Base-by-base conservation (phyloP, 495 filamentous ascomycete species). In the Amorphotheca resinae region DNA sequence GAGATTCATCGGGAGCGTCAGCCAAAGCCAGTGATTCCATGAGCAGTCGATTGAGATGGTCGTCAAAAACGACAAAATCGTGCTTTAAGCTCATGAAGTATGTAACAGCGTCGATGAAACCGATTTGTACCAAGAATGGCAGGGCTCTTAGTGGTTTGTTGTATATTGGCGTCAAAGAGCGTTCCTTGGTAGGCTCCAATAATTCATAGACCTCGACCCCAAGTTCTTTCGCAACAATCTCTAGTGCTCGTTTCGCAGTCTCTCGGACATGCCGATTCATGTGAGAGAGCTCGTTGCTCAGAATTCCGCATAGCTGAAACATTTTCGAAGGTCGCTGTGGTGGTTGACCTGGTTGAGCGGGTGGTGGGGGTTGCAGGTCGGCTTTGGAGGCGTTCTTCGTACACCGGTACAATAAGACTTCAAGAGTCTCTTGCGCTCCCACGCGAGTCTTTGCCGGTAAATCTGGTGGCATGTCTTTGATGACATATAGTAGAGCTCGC, bases 381-480 rank as follows among this genome's bases (percentile, higher is more conserved):
- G 84, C 80, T 56, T 83, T 87, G 20, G 80, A 73, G 34, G 75
- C 68, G 33, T 73, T 72, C 58, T 79, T 77, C 43, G 80, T 84
- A 65, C 87, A 86, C 33, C 79, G 70, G 44, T 71, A 68, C 9
- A 96, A 61, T 11, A 96, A 73, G 28, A 81, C 66, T 43, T 88
- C 79, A 33, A 96, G 63, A 0, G 87, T 93, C 2, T 79, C 73
- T 58, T 87, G 82, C 2, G 93, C 87, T 38, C 78, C 79, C 17
- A 76, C 64, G 3, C 93, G 72, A 1, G 88, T 95, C 51, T 78
- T 82, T 18, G 89, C 85, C 8, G 93, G 86, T 0, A 96, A 69
- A 57, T 96, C 93, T 26, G 80, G 65, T 1, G 93, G 89, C 67
- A 94, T 91, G 60, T 99, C 93, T 59, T 99, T 96, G 62, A 96